Evolutionary conservation across 495 filamentous ascomycete genomes (phyloP), one percentile per base, ranked within the genome.

Genomic region (Aspergillus olivimuriae): DNA sequence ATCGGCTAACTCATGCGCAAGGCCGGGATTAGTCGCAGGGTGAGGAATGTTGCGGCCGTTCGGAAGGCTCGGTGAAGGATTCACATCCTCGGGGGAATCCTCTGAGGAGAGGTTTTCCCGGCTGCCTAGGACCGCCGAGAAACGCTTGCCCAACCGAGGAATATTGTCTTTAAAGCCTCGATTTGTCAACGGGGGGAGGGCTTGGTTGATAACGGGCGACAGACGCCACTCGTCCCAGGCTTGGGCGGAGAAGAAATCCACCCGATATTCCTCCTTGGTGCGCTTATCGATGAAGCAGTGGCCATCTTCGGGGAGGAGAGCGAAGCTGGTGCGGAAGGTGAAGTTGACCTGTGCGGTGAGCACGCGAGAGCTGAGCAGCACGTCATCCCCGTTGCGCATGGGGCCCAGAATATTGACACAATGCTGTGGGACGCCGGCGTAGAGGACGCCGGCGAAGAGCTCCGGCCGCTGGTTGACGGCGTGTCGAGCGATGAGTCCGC

Each of bases 271-370:
- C 54, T 95, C 83, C 46, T 83, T 82, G 1, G 88, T 94, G 38
- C 76, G 57, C 49, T 83, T 86, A 66, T 95, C 81, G 53, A 95
- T 74, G 56, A 95, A 98, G 63, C 89, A 94, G 56, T 80, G 77
- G 0, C 90, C 90, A 52, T 90, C 82, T 46, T 95, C 84, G 3
- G 92, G 91, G 1, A 98, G 74, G 16, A 96, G 81, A 16, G 83
- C 77, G 52, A 83, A 98, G 42, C 77, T 86, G 2, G 87, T 95
- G 5, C 91, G 83, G 31, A 98, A 77, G 1, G 86, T 88, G 62
- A 98, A 96, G 61, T 91, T 94, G 39, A 95, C 90, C 61, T 95
- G 89, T 0, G 92, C 89, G 1, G 90, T 95, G 2, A 98, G 73
- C 2, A 96, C 86, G 44, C 87, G 86, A 16, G 88, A 89, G 56